Conservation (phyloP, 164 flowering plant genomes). For the Piper longum region DNA sequence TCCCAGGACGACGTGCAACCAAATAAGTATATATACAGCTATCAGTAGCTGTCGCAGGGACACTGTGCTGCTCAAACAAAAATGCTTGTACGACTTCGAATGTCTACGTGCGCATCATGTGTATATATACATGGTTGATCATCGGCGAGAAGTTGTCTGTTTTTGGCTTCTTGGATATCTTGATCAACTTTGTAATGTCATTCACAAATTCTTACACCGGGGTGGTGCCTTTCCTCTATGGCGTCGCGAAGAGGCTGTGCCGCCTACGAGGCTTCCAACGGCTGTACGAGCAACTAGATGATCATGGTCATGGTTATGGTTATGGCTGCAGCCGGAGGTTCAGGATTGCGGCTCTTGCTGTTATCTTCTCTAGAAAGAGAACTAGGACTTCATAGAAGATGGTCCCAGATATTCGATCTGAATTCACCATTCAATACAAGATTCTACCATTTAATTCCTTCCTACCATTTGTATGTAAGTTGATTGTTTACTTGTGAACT, state of each 20-base stretch:
- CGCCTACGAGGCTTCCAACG: constrained; percentile 9
- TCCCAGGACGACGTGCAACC: too few relatives aligned
- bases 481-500: background rate
- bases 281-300: constrained; percentile 5
- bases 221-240: constrained; percentile 10
- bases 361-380: constrained; percentile 3
- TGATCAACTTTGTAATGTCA: too few relatives aligned
- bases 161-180: too few relatives aligned
- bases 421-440: background rate
- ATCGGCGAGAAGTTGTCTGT: too few relatives aligned
- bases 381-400: background rate
- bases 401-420: background rate
- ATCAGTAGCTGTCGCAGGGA: too few relatives aligned
- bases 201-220: constrained; percentile 9
- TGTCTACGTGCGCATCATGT: too few relatives aligned
- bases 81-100: too few relatives aligned
- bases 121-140: too few relatives aligned
- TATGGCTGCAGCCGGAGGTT: constrained; percentile 8
- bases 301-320: background rate
- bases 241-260: background rate
- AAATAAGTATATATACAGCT: too few relatives aligned
- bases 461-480: background rate
- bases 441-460: background rate
- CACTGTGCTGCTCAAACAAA: too few relatives aligned
- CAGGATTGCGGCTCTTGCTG: constrained; percentile 10